Percentiles rank a stretch among this genome's conserved stretches.
These are phyloP conservation scores for Alnus glutinosa DNA, from an alignment of 306 rosid species.

Conservation along the genomic window DNA sequence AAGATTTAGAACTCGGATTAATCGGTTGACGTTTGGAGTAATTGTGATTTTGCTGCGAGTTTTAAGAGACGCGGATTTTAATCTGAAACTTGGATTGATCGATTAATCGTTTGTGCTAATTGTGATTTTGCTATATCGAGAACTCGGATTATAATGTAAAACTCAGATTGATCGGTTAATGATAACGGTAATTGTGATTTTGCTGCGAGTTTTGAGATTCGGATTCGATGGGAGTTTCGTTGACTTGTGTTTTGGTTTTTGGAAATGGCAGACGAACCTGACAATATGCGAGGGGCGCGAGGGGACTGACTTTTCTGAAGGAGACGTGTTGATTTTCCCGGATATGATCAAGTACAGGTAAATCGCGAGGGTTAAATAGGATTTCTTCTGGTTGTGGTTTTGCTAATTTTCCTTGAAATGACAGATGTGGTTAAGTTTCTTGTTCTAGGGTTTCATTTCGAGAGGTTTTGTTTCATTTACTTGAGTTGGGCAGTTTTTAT, in stretches of 20 bases:
- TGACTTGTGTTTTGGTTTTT: slow-evolving; percentile 20
- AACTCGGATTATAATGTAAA: background rate
- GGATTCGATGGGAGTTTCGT: slow-evolving; percentile 1
- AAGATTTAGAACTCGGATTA: background rate
- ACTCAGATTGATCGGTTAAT: background rate
- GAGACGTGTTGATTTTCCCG: slow-evolving; percentile 82
- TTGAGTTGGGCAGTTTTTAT: background rate
- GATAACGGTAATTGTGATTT: background rate
- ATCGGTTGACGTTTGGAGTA: background rate
- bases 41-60: background rate
- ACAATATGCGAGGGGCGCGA: slow-evolving; percentile 74
- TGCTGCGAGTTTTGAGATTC: slow-evolving; percentile 3
- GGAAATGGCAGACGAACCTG: slow-evolving; percentile 58
- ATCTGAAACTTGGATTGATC: background rate
- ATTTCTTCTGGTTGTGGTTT: background rate
- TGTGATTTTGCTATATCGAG: background rate
- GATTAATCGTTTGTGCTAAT: background rate
- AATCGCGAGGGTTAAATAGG: background rate
- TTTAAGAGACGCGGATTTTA: background rate
- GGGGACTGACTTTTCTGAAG: slow-evolving; percentile 57
- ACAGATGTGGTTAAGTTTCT: background rate
- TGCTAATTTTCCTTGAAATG: background rate
- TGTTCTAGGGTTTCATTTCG: background rate
- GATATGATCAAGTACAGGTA: slow-evolving; percentile 84
- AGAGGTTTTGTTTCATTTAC: background rate